Base-by-base conservation (phyloP, 768 basidiomycete genomes). In the Russula earlei region DNA sequence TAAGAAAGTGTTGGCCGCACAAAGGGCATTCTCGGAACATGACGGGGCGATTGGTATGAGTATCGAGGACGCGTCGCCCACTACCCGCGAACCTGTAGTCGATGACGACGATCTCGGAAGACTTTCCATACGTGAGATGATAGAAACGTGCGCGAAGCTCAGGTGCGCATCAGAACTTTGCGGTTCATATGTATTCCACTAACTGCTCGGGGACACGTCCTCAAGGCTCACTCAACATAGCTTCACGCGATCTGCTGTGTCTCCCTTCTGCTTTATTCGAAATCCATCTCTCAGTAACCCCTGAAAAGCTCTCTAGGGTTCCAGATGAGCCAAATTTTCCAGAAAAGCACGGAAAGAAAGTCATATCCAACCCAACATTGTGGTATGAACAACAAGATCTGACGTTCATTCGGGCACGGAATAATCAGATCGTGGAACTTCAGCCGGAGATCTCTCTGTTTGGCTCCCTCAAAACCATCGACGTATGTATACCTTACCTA, bases 371-470 rank as follows among this genome's bases (percentile, higher is more conserved):
- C 31, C 71, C 74, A 46, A 71, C 70, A 20, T 81, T 85, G 12
- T 75, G 89, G 87, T 92, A 82, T 62, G 88, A 91, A 65, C 84
- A 84, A 1, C 84, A 86, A 65, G 89, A 92, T 68, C 70, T 92
- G 20, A 77, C 79, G 36, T 72, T 85, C 5, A 70, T 92, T 41
- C 91, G 89, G 65, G 82, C 82, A 15, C 85, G 84, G 79, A 85
- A 82, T 63, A 91, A 92, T 63, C 82, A 85, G 19, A 90, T 92
- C 40, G 60, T 77, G 17, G 85, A 87, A 64, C 75, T 92, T 27
- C 89, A 91, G 61, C 83, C 81, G 22, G 90, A 92, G 66, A 84
- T 92, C 14, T 85, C 85, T 0, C 74, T 91, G 43, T 92, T 92
- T 65, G 89, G 89, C 3, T 87, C 86, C 4, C 72, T 92, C 50